A percentile compares a stretch with the other conserved stretches of the same genome.
phyloP scores from a whole-genome alignment of 192 early-diverging fungal species.

The Backusella psychrophila region DNA sequence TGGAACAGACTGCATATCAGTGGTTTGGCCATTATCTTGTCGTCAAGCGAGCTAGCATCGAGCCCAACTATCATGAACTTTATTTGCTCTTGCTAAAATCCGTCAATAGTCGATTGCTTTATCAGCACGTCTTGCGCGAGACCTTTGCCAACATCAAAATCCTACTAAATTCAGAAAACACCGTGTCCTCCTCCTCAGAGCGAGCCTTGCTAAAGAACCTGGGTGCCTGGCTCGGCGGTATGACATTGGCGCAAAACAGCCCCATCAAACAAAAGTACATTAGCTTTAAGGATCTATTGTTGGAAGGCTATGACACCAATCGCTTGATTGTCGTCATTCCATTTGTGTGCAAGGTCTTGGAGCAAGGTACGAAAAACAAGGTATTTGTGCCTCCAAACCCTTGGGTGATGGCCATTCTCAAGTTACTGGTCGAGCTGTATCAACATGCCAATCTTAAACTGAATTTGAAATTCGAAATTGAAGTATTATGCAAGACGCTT shows the following conservation, averaged over 20 bases:
- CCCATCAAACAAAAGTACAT: constrained; percentile 97
- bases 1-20: constrained; percentile 60
- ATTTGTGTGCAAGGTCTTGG: constrained; percentile 96
- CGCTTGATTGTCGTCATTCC: constrained; percentile 95
- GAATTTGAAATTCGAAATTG: constrained; percentile 96
- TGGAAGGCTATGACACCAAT: constrained; percentile 87
- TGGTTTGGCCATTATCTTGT: constrained; percentile 98
- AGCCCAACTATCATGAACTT: constrained; percentile 95
- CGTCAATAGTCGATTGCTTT: constrained; percentile 64
- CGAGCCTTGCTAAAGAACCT: constrained; percentile 91
- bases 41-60: constrained; percentile 92
- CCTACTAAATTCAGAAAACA: constrained; percentile 92
- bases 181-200: constrained; percentile 85
- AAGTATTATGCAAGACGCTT: constrained; percentile 93
- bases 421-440: constrained; percentile 89
- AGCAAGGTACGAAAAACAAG: constrained; percentile 77
- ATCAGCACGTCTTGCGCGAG: constrained; percentile 81
- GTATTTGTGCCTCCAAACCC: constrained; percentile 96
- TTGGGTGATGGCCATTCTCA: constrained; percentile 96
- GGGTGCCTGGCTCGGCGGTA: constrained; percentile 95
- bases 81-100: constrained; percentile 85
- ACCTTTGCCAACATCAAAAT: constrained; percentile 85
- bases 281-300: constrained; percentile 89
- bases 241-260: constrained; percentile 92
- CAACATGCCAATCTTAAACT: constrained; percentile 90